Evolutionary conservation across 139 green algal species (phyloP), one percentile per base, ranked within the genome.

Genomic region (Chlorella sp.): DNA sequence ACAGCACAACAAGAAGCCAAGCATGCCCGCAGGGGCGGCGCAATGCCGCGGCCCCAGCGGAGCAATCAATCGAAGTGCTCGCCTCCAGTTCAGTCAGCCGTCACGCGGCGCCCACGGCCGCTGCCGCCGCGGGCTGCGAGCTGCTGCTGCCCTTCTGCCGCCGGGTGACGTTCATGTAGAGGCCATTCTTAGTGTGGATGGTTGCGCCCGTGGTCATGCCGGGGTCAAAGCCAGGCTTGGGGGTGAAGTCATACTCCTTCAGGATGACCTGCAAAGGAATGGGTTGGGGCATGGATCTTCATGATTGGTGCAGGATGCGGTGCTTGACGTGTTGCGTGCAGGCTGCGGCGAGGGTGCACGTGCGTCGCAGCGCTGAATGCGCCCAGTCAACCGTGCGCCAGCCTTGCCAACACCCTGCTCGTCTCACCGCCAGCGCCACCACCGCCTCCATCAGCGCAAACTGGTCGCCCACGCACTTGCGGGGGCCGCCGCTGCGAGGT

Each of bases 381-480:
- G n/a, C n/a, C n/a, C n/a, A n/a, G n/a, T n/a, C n/a, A n/a, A n/a
- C n/a, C n/a, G n/a, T n/a, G n/a, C n/a, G n/a, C n/a, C n/a, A n/a
- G n/a, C n/a, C n/a, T n/a, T n/a, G n/a, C n/a, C n/a, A n/a, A n/a
- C n/a, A n/a, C n/a, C n/a, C n/a, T n/a, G n/a, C n/a, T n/a, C 11
- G 11, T 7, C 51, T 68, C 68, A 97, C 91, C 28, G 95, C 94
- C 65, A 99, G 89, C 18, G 93, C 88, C 71, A 95, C 85, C 20
- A 97, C 93, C 7, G 92, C 95, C 91, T 98, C 96, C 57, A 96
- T 91, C 71, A 98, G 62, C 0, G 98, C 98, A 92, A 99, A 99
- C 89, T 99, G 97, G 90, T 99, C 98, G 23, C 98, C 98, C 30
- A 99, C 92, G 84, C 98, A 99, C 89, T 99, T 99, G 73, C 98